Base-by-base conservation (phyloP, 2,329 filamentous ascomycete species). In the Aspergillus sp. region DNA sequence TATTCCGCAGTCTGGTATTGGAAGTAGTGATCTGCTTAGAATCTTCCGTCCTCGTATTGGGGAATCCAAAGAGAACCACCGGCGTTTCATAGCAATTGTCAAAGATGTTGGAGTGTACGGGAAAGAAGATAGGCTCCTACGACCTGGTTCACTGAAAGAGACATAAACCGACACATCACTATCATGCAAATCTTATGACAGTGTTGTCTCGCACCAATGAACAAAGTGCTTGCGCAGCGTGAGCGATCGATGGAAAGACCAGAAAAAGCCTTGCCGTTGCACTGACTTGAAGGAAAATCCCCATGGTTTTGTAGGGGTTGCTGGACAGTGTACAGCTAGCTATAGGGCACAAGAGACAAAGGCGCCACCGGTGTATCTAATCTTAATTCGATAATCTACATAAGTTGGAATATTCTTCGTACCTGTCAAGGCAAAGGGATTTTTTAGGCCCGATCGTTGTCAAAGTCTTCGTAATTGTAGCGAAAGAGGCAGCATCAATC, bases 1-100 rank as follows among this genome's bases (percentile, higher is more conserved):
- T 1, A 82, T 82, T 44, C 80, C 80, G 1, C 64, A 73, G 5
- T 72, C 73, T 8, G 80, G 80, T 13, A 82, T 82, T 36, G 64
- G 73, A 5, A 79, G 78, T 56, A 74, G 71, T 53, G 78, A 81
- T 54, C 66, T 82, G 11, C 70, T 81, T 38, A 77, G 71, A 38
- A 71, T 76, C 5, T 81, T 81, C 67, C 75, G 77, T 41, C 71
- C 73, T 49, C 75, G 78, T 23, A 74, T 80, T 55, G 77, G 76
- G 13, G 75, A 77, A 32, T 75, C 73, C 3, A 77, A 74, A 59
- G 75, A 77, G 27, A 78, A 79, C 47, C 75, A 78, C 59, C 69
- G 71, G 11, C 67, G 68, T 39, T 80, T 80, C 59, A 80, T 80
- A 57, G 73, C 72, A 11, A 78, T 80, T 54, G 78, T 80, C 47